phyloP scores from a whole-genome alignment of 345 rosid species.

The Lumnitzera racemosa region DNA sequence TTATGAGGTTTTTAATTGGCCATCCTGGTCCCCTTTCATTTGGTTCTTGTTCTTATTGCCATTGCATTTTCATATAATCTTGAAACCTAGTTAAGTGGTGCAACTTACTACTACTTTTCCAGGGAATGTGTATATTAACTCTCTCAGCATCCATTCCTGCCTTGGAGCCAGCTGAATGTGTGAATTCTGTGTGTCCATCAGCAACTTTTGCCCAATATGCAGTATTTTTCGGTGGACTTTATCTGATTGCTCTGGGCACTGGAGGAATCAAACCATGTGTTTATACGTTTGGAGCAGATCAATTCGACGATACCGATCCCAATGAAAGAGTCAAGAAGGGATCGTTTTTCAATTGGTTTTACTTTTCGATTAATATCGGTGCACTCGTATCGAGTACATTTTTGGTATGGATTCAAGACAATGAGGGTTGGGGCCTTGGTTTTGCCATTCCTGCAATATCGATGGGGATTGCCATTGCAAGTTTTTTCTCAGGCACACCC shows the following conservation, averaged over 20 bases:
- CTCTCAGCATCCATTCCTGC: conserved; percentile 34
- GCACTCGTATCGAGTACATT: conserved; percentile 37
- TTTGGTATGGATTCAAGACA: conserved; percentile 40
- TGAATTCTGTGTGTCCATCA: conserved; percentile 28
- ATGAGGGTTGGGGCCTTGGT: conserved; percentile 41
- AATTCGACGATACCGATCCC: conserved; percentile 41
- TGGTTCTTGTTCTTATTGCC: no score
- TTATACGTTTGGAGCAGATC: conserved; percentile 35
- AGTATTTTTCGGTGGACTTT: conserved; percentile 39
- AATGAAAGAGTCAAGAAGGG: conserved; percentile 23
- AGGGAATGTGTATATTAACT: conserved; percentile 44
- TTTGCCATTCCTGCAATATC: conserved; percentile 43
- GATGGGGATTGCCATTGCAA: conserved; percentile 35
- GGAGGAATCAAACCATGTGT: conserved; percentile 51
- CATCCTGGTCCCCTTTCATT: no score
- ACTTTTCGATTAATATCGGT: conserved; percentile 41
- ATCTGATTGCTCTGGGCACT: conserved; percentile 43
- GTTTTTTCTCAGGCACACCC: conserved; percentile 38
- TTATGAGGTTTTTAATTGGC: no score
- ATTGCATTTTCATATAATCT: no score
- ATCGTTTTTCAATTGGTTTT: conserved; percentile 43
- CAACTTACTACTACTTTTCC: not conserved
- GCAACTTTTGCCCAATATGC: conserved; percentile 27
- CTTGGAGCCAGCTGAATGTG: conserved; percentile 30
- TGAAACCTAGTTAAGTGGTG: not conserved